Evolutionary conservation across 148 eudicot species (phyloP).

Genomic region (Simmondsia chinensis): DNA sequence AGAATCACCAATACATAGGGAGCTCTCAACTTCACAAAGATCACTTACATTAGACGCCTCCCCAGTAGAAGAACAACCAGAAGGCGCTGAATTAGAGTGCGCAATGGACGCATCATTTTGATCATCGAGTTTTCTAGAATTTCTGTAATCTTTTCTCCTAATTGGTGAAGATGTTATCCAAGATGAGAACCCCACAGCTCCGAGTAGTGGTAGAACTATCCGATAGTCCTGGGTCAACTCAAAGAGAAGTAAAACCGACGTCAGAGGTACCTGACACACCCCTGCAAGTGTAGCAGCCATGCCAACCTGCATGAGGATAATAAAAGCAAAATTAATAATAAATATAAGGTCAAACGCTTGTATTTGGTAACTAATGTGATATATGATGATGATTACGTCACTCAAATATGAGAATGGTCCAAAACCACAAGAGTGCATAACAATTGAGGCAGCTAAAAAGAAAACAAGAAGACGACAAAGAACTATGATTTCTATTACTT

Average conservation of each 20-base stretch:
- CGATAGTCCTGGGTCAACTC: conserved; percentile 94
- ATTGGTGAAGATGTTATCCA: conserved; percentile 75
- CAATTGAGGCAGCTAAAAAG: no score
- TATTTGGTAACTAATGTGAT: no score
- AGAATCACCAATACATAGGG: conserved; percentile 44
- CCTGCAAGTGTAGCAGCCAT: conserved; percentile 99
- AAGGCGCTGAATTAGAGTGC: conserved; percentile 10
- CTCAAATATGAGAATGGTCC: no score
- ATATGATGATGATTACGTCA: no score
- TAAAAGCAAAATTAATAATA: no score
- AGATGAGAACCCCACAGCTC: conserved; percentile 84
- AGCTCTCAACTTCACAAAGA: conserved; percentile 52
- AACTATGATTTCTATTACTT: no score
- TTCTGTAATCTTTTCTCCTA: conserved; percentile 21
- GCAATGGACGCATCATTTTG: conserved; percentile 16
- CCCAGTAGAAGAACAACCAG: conserved; percentile 9
- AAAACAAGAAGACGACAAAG: no score
- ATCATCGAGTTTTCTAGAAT: conserved; percentile 18
- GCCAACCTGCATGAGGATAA: conserved; percentile 56
- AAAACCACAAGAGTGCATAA: no score
- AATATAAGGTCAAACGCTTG: no score
- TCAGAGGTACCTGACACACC: conserved; percentile 90
- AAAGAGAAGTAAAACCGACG: conserved; percentile 88
- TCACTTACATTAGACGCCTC: conserved; percentile 18
- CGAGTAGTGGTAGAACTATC: conserved; percentile 85